Base-by-base conservation (phyloP, 1,284 basidiomycete species). In the Cutaneotrichosporon cavernicola region DNA sequence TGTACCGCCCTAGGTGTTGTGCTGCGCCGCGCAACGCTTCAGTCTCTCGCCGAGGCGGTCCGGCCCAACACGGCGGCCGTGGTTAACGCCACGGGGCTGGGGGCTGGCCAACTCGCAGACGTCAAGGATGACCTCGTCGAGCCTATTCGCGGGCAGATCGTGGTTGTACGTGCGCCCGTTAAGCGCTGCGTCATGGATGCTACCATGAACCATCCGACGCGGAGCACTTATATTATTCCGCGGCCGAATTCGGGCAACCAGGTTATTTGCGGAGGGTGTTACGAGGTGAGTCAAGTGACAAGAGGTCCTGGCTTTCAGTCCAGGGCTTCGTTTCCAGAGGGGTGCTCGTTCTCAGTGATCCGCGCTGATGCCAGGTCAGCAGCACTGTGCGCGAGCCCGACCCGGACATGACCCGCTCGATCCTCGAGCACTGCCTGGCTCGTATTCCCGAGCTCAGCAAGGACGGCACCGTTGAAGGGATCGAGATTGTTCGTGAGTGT, bases 251-350 rank as follows among this genome's bases (percentile, higher is more conserved):
- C 68, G 18, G 67, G 53, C 13, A 63, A 63, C 3, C 47, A 67
- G 60, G 65, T 66, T 9, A 69, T 69, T 50, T 69, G 65, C 53
- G 69, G 69, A 5, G 69, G 69, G 10, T 70, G 66, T 53, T 70
- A 70, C 58, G 66, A 70, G 66, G 51, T 53, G 62, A 56, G 63
- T 47, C 8, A 11, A 13, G 26, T 26, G 26, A 26, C 26, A 3
- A 26, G 26, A 26, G 26, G 26, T 26, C 26, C 26, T 26, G 3
- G 26, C 26, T 26, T 26, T 26, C 26, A 26, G 26, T 26, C 3
- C 3, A 1, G 26, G 26, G 26, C 1, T 26, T 3, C 26, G 26
- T 26, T 26, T 26, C 26, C 26, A 3, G 26, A 26, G 26, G 26
- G 1, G 26, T 3, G 1, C 26, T 26, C 26, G 1, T 21, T 22